phyloP scores from a whole-genome alignment of 140 eudicot genomes.

The Stevia rebaudiana region DNA sequence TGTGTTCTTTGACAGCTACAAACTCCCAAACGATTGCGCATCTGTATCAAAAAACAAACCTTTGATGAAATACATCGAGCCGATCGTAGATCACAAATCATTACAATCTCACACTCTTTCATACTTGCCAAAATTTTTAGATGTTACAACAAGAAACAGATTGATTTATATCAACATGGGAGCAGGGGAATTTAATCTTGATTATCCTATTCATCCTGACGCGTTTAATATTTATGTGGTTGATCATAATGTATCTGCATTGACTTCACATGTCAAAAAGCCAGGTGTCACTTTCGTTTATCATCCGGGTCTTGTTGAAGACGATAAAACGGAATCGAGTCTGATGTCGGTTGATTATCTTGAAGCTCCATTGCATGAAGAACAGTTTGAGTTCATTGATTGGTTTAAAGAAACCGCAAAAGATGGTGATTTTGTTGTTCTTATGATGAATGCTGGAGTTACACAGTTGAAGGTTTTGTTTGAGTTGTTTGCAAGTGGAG shows the following conservation, averaged over 20 bases:
- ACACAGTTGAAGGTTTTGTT: conserved; percentile 50
- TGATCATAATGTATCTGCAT: conserved; percentile 67
- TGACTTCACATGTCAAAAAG: conserved; percentile 61
- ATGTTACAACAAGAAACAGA: conserved; percentile 55
- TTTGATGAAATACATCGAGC: conserved; percentile 56
- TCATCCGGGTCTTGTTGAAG: conserved; percentile 63
- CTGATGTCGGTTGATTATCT: conserved; percentile 47
- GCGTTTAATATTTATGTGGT: conserved; percentile 57
- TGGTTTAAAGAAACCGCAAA: conserved; percentile 67
- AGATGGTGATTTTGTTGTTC: conserved; percentile 66
- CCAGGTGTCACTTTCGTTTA: conserved; percentile 82
- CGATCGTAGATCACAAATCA: conserved; percentile 32
- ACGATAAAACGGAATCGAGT: conserved; percentile 24
- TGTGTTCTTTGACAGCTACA: conserved; percentile 39
- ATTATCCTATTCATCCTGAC: conserved; percentile 41
- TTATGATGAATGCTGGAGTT: conserved; percentile 62
- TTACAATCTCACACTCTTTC: conserved; percentile 22
- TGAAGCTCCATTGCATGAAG: conserved; percentile 59
- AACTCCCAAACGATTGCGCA: conserved; percentile 67
- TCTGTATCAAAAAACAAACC: conserved; percentile 58
- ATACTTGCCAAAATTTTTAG: conserved; percentile 46
- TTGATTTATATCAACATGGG: conserved; percentile 75
- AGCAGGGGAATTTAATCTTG: conserved; percentile 38
- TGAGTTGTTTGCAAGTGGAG: conserved; percentile 65
- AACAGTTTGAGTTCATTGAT: conserved; percentile 51